phyloP scores from a whole-genome alignment of 768 basidiomycete genomes.

The Lentinula guzmanii region DNA sequence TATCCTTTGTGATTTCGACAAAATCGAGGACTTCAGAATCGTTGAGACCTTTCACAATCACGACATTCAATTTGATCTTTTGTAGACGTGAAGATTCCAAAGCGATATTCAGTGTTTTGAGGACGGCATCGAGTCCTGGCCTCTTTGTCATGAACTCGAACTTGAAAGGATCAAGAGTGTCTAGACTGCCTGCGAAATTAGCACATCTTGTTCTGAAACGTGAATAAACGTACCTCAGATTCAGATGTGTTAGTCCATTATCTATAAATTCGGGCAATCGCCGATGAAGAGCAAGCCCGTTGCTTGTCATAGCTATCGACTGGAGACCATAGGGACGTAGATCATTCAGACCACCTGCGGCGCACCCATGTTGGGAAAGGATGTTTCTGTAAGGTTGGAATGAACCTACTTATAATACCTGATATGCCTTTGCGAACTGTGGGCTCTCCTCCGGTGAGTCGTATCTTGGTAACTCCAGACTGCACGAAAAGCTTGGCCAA shows the following conservation, averaged over 20 bases:
- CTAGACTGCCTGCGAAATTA: conserved; percentile 43
- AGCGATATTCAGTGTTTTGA: conserved; percentile 63
- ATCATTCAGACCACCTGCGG: conserved; percentile 51
- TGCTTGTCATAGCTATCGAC: conserved; percentile 83
- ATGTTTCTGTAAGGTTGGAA: neutral
- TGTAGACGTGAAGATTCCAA: conserved; percentile 40
- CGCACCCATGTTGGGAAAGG: neutral
- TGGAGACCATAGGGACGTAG: conserved; percentile 57
- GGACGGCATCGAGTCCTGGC: conserved; percentile 68
- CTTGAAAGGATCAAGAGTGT: conserved; percentile 81
- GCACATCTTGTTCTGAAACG: neutral
- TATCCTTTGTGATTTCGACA: conserved; percentile 65
- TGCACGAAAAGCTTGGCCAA: conserved; percentile 73
- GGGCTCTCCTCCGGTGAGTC: conserved; percentile 86
- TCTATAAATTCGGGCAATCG: conserved; percentile 61
- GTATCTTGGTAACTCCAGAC: conserved; percentile 81
- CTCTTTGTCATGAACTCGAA: conserved; percentile 86
- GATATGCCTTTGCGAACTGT: conserved; percentile 72
- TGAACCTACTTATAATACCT: conserved; percentile 57
- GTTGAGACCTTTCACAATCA: conserved; percentile 77
- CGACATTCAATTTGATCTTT: conserved; percentile 79
- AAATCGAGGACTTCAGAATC: conserved; percentile 78
- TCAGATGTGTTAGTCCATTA: conserved; percentile 74
- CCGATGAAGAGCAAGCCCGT: conserved; percentile 72
- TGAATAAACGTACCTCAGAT: conserved; percentile 41